A percentile compares a stretch with the other conserved stretches of the same genome.
Conservation (phyloP, 345 rosid genomes). For the Brassica rapa region DNA sequence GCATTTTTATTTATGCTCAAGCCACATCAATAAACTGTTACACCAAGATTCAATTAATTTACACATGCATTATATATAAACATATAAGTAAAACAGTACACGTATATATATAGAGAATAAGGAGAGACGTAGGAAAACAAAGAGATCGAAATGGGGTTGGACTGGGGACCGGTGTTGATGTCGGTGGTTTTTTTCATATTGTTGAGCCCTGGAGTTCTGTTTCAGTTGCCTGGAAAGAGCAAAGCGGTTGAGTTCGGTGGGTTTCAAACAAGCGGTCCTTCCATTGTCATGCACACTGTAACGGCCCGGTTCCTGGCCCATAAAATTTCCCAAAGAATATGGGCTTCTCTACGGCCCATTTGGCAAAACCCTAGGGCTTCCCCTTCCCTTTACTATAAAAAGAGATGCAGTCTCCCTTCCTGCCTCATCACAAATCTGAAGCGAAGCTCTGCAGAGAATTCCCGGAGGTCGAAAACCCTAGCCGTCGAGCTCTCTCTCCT, state of each 20-base stretch:
- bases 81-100: conserved; percentile 6
- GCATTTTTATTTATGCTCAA: conserved; percentile 12
- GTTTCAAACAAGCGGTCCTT: conserved; percentile 49
- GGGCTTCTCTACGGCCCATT: no score
- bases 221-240: conserved; percentile 40
- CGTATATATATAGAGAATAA: not conserved
- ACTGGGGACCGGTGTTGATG: conserved; percentile 67
- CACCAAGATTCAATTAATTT: not conserved
- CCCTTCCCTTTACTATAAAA: no score
- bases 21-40: not conserved
- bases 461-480: no score
- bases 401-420: no score
- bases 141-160: conserved; percentile 43
- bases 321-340: no score
- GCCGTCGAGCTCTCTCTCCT: no score
- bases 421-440: no score
- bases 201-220: conserved; percentile 54
- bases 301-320: no score
- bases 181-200: conserved; percentile 58
- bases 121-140: not conserved
- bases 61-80: not conserved
- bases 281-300: conserved; percentile 42
- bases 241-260: conserved; percentile 48
- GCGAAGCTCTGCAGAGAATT: no score
- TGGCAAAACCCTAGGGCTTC: no score